A percentile compares a stretch with the other conserved stretches of the same genome.
Evolutionary conservation across 177 flowering plant species (phyloP).

Genomic region (Vitis hybrid): DNA sequence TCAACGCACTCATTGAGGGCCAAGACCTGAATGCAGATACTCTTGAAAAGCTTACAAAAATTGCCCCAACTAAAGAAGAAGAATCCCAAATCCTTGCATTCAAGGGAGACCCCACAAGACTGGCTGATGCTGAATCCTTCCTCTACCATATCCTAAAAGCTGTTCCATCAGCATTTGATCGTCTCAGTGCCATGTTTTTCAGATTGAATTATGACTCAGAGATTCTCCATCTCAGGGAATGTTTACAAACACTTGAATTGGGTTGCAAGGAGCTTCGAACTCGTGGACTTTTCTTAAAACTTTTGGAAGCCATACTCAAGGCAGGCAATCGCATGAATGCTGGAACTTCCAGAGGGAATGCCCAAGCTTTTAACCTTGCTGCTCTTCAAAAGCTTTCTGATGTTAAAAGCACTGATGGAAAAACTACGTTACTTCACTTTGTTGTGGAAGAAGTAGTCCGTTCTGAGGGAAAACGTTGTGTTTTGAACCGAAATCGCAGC

Average conservation of each 20-base stretch:
- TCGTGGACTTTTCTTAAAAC: slow-evolving; percentile 74
- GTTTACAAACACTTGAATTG: slow-evolving; percentile 56
- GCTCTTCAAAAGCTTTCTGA: slow-evolving; percentile 83
- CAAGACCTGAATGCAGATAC: slow-evolving; percentile 53
- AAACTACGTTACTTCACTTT: slow-evolving; percentile 81
- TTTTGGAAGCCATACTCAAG: slow-evolving; percentile 83
- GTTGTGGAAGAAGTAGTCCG: slow-evolving; percentile 87
- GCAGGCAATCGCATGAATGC: slow-evolving; percentile 93
- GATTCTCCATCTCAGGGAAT: slow-evolving; percentile 49
- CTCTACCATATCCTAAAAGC: slow-evolving; percentile 61
- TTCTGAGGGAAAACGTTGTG: slow-evolving; percentile 80
- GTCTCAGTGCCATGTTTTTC: slow-evolving; percentile 73
- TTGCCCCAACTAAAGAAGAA: slow-evolving; percentile 77
- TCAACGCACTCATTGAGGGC: slow-evolving; percentile 61
- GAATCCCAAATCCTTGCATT: slow-evolving; percentile 47
- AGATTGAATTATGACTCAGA: slow-evolving; percentile 56
- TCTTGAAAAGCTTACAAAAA: slow-evolving; percentile 69
- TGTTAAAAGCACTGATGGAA: slow-evolving; percentile 84
- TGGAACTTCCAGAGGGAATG: slow-evolving; percentile 88
- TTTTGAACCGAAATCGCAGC: slow-evolving; percentile 45
- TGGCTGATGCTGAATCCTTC: slow-evolving; percentile 90
- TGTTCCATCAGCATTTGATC: slow-evolving; percentile 69
- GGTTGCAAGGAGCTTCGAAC: slow-evolving; percentile 76
- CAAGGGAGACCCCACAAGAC: slow-evolving; percentile 57
- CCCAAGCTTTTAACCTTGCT: slow-evolving; percentile 77